Base-by-base conservation (phyloP, 805 yeast genomes). In the Pichia pseudocactophila region DNA sequence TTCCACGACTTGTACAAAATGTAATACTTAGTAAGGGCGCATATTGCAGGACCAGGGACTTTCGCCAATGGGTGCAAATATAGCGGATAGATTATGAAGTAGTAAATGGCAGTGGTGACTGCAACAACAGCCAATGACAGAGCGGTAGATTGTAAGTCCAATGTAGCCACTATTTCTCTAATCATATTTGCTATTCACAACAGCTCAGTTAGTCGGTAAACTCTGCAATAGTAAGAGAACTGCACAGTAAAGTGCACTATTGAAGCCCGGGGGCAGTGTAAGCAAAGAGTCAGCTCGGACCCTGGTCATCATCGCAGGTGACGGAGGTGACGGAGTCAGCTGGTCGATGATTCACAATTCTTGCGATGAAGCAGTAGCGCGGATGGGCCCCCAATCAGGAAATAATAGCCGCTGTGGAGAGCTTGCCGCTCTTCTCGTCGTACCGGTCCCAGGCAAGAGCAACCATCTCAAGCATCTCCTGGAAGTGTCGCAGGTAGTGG, bases 31-130 rank as follows among this genome's bases (percentile, higher is more conserved):
- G 79, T 58, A 13, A 77, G 47, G 20, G 79, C 65, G 51, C 76
- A 69, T 11, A 70, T 47, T 38, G 61, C 62, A 0, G 86, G 86
- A 0, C 85, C 86, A 0, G 85, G 86, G 4, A 80, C 52, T 15
- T 57, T 44, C 26, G 70, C 55, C 7, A 79, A 53, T 7, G 82
- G 79, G 26, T 73, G 73, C 4, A 73, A 42, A 34, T 53, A 59
- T 25, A 76, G 59, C 3, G 82, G 82, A 42, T 68, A 65, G 2
- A 76, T 36, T 3, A 70, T 32, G 32, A 34, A 44, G 18, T 37
- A 36, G 37, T 47, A 47, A 5, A 46, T 25, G 10, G 39, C 8
- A 16, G 38, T 43, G 5, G 53, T 39, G 4, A 42, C 18, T 2
- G 34, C 7, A 2, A 50, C 34, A 1, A 49, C 37, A 7, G 28